Conservation (phyloP, 78 protist genomes). For the Dictyostelium citrinum region DNA sequence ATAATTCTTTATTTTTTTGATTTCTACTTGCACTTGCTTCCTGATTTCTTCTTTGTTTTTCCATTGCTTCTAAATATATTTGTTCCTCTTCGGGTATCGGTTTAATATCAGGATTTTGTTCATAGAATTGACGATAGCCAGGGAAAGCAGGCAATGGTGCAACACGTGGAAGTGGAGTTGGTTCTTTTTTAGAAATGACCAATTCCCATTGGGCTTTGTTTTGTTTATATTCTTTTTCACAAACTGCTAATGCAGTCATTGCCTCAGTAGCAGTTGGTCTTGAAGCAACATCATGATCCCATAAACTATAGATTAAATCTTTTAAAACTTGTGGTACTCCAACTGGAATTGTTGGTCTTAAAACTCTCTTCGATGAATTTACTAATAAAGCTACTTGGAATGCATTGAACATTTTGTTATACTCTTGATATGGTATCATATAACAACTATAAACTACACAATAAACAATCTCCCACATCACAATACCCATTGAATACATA, state of each 20-base stretch:
- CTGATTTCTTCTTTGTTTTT: conserved; percentile 1
- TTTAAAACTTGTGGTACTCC: conserved; percentile 23
- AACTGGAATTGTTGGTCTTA: conserved; percentile 78
- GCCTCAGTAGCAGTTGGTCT: conserved; percentile 73
- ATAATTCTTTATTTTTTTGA: background rate
- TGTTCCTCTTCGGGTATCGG: background rate
- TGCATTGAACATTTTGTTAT: conserved; percentile 41
- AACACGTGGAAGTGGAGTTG: background rate
- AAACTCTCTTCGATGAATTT: conserved; percentile 20
- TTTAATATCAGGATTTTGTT: background rate
- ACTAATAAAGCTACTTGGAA: conserved; percentile 63
- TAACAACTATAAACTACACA: conserved; percentile 48
- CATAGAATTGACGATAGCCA: background rate
- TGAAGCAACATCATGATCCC: conserved; percentile 32
- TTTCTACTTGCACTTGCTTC: background rate
- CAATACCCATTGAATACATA: conserved; percentile 71
- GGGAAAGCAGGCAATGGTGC: conserved; percentile 3
- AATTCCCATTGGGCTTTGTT: conserved; percentile 32
- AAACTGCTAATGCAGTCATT: background rate
- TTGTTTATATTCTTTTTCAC: conserved; percentile 20
- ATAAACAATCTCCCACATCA: conserved; percentile 73
- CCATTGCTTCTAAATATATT: background rate
- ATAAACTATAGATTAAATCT: conserved; percentile 12
- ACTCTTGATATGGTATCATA: conserved; percentile 76
- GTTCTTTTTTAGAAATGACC: background rate